Evolutionary conservation across 2,329 filamentous ascomycete genomes (phyloP), one percentile per base, ranked within the genome.

Genomic region (Colletotrichum filicis): DNA sequence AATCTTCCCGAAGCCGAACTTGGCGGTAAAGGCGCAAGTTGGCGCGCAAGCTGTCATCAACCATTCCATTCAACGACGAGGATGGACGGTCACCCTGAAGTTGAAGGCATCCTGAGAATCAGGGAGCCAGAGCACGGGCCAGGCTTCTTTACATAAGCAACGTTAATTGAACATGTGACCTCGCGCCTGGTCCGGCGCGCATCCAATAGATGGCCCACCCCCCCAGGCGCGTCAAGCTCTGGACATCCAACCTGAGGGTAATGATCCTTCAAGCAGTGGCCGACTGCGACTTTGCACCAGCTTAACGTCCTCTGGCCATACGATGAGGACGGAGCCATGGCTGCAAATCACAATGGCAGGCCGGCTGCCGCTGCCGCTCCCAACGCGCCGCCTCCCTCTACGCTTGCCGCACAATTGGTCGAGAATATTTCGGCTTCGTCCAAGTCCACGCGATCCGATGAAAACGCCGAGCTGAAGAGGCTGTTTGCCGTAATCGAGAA

Each of bases 381-480:
- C 66, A 79, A 72, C 11, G 84, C 86, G 58, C 91, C 91, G 58
- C 91, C 91, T 52, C 93, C 95, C 14, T 98, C 95, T 19, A 97
- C 95, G 11, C 88, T 98, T 78, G 95, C 95, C 65, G 94, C 94
- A 14, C 94, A 97, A 82, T 91, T 98, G 70, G 94, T 97, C 75
- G 92, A 94, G 80, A 94, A 94, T 80, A 91, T 95, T 74, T 91
- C 93, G 56, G 89, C 92, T 26, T 89, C 90, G 62, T 87, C 89
- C 64, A 88, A 87, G 74, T 90, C 89, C 57, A 88, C 89, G 66
- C 88, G 89, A 77, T 89, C 89, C 65, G 89, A 92, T 77, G 91
- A 93, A 77, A 92, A 91, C 72, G 91, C 92, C 76, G 93, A 94
- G 62, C 92, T 98, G 75, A 92, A 93, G 74, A 91, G 92, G 65